phyloP scores from a whole-genome alignment of 352 stramenopile species.

The Plasmopara muralis region DNA sequence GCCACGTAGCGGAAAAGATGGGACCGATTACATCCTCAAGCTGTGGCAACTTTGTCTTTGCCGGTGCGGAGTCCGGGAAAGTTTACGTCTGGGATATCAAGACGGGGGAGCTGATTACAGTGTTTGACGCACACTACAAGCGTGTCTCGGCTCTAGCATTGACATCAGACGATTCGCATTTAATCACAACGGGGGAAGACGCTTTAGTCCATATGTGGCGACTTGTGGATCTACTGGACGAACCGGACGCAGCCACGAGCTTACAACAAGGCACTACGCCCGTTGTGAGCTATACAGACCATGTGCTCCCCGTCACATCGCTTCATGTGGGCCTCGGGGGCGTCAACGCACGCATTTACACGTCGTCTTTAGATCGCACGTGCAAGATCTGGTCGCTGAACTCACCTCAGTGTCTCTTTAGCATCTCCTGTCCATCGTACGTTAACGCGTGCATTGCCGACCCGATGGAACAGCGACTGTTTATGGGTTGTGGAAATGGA shows the following conservation, averaged over 20 bases:
- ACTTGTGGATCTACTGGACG: slow-evolving; percentile 61
- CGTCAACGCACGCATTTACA: slow-evolving; percentile 67
- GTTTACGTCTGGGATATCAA: slow-evolving; percentile 84
- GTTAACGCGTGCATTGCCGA: slow-evolving; percentile 56
- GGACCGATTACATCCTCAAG: slow-evolving; percentile 43
- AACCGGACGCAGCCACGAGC: slow-evolving; percentile 42
- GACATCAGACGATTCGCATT: slow-evolving; percentile 68
- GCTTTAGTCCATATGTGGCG: slow-evolving; percentile 78
- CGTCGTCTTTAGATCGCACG: slow-evolving; percentile 65
- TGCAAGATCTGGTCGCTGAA: slow-evolving; percentile 69
- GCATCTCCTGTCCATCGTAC: slow-evolving; percentile 60
- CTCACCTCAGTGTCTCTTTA: slow-evolving; percentile 54
- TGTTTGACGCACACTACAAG: slow-evolving; percentile 87
- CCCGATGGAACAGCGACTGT: slow-evolving; percentile 60
- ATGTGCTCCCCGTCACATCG: slow-evolving; percentile 66
- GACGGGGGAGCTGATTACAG: slow-evolving; percentile 68
- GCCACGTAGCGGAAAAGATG: slow-evolving; percentile 72
- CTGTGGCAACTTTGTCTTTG: slow-evolving; percentile 72
- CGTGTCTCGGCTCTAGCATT: slow-evolving; percentile 56
- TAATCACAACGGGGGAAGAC: slow-evolving; percentile 76
- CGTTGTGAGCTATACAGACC: slow-evolving; percentile 67
- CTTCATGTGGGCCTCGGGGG: slow-evolving; percentile 61
- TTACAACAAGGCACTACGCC: slow-evolving; percentile 53
- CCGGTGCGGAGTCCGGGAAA: slow-evolving; percentile 67
- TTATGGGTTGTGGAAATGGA: slow-evolving; percentile 64